Base-by-base conservation (phyloP, 2,329 filamentous ascomycete species). In the Clonostachys chloroleuca region DNA sequence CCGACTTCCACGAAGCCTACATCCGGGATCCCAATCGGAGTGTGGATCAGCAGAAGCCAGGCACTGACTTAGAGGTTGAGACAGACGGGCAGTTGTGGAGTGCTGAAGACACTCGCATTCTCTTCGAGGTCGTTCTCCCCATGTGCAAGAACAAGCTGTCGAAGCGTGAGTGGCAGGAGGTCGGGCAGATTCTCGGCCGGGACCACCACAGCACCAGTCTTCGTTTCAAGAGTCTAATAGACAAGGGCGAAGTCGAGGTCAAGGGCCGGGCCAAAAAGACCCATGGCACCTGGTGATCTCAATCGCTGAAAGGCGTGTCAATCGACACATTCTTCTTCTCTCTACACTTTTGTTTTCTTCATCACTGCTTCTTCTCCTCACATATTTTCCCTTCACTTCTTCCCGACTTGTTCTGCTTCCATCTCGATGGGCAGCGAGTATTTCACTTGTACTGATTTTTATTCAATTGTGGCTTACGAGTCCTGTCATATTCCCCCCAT, bases 161-260 rank as follows among this genome's bases (percentile, higher is more conserved):
- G 54, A 84, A 81, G 63, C 72, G 74, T 44, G 81, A 86, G 49
- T 86, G 82, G 83, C 79, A 84, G 49, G 82, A 86, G 59, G 86
- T 82, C 61, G 83, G 82, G 40, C 72, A 80, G 49, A 81, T 72
- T 53, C 68, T 86, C 8, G 82, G 83, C 51, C 80, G 77, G 56
- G 80, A 84, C 63, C 70, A 78, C 45, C 68, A 73, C 49, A 78
- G 73, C 49, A 69, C 84, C 42, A 77, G 75, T 40, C 69, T 75
- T 44, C 68, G 83, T 55, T 87, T 83, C 83, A 82, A 78, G 69
- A 83, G 75, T 47, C 66, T 87, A 35, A 74, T 86, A 63, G 63
- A 72, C 40, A 70, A 69, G 49, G 81, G 81, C 46, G 79, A 84
- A 30, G 69, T 86, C 18, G 81, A 80, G 9, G 65, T 86, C 56